Evolutionary conservation across 768 basidiomycete genomes (phyloP).

Genomic region (Boletus tomentosulus): DNA sequence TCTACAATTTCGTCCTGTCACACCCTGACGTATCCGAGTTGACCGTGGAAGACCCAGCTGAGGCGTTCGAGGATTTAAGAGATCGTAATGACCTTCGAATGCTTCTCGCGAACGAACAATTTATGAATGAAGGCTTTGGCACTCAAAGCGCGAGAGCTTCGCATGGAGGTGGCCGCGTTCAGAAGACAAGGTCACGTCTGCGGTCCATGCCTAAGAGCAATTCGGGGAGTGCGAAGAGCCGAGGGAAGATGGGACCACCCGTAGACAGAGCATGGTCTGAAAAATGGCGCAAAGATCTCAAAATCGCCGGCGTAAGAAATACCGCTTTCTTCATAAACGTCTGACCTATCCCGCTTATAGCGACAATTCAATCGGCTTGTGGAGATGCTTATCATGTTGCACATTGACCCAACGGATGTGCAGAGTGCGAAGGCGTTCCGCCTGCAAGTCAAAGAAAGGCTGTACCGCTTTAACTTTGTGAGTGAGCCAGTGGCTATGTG

Average conservation of each 20-base stretch:
- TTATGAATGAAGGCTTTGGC: conserved; percentile 71
- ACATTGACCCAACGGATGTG: conserved; percentile 59
- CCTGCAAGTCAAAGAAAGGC: conserved; percentile 89
- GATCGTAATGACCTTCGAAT: conserved; percentile 88
- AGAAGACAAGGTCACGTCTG: conserved; percentile 38
- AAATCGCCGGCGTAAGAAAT: conserved; percentile 76
- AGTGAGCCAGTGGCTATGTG: conserved; percentile 25
- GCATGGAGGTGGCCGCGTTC: conserved; percentile 44
- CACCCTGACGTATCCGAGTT: conserved; percentile 78
- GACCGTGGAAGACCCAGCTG: conserved; percentile 96
- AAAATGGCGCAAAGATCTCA: conserved; percentile 75
- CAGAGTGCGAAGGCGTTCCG: conserved; percentile 63
- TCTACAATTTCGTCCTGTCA: conserved; percentile 71
- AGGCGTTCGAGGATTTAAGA: conserved; percentile 94
- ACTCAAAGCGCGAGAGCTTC: conserved; percentile 31
- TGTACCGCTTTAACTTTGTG: conserved; percentile 95
- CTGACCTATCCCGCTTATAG: conserved; percentile 36
- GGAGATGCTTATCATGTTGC: conserved; percentile 83
- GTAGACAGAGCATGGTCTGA: conserved; percentile 74
- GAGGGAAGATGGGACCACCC: conserved; percentile 74
- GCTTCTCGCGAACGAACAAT: conserved; percentile 58
- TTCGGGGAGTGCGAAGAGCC: conserved; percentile 22
- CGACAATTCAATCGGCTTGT: conserved; percentile 90
- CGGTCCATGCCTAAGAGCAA: conserved; percentile 23
- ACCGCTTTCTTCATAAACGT: conserved; percentile 1